Conservation (phyloP, 2,329 filamentous ascomycete genomes). For the Mycosphaerella sp. region DNA sequence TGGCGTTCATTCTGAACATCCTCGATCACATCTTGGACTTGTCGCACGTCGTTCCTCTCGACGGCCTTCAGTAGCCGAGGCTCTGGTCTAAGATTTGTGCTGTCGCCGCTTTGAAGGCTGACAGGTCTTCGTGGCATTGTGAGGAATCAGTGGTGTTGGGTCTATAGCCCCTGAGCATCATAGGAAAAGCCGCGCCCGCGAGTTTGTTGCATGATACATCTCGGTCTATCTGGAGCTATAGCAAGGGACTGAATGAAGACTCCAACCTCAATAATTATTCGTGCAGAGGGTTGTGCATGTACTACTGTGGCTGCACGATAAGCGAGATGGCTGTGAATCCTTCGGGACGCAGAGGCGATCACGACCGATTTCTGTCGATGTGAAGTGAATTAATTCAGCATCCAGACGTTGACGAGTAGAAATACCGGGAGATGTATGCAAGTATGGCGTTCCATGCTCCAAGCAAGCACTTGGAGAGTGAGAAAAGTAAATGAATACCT, state of each 20-base stretch:
- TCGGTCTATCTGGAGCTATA: no score
- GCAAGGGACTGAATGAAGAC: no score
- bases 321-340: not conserved
- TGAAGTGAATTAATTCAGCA: no score
- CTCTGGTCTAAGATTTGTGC: constrained; percentile 32
- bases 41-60: constrained; percentile 34
- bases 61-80: constrained; percentile 39
- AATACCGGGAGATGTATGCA: no score
- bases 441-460: no score
- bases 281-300: constrained; percentile 1
- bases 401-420: no score
- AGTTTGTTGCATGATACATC: not conserved
- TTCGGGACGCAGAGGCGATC: not conserved
- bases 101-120: constrained; percentile 18
- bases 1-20: constrained; percentile 33
- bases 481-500: no score
- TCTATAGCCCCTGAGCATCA: constrained; percentile 9
- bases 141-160: not conserved
- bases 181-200: not conserved
- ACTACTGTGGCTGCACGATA: constrained; percentile 13
- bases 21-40: constrained; percentile 31
- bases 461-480: no score
- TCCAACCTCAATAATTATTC: constrained; percentile 1
- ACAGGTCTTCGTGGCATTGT: constrained; percentile 15
- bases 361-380: not conserved